Evolutionary conservation across 2,329 filamentous ascomycete genomes (phyloP).

Genomic region (Aspergillus caelatus): DNA sequence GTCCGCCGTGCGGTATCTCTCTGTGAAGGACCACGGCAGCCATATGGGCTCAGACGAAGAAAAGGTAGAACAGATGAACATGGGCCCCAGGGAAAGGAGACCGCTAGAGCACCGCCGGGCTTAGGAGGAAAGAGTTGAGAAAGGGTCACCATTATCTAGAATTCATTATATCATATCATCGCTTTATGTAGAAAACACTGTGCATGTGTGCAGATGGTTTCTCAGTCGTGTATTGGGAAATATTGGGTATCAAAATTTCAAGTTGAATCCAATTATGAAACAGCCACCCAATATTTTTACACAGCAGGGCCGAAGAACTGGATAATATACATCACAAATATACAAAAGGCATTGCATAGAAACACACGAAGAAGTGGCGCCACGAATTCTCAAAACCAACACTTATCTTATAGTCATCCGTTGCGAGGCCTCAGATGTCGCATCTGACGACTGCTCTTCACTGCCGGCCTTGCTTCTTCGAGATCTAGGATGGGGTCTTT

Average conservation of each 20-base stretch:
- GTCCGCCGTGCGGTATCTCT: neutral
- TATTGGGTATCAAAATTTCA: slow-evolving; percentile 14
- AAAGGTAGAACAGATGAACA: neutral
- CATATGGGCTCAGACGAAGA: neutral
- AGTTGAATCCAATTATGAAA: slow-evolving; percentile 14
- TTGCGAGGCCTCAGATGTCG: slow-evolving; percentile 5
- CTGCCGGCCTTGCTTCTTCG: slow-evolving; percentile 25
- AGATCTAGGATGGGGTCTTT: slow-evolving; percentile 15
- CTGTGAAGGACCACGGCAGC: neutral
- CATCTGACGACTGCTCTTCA: slow-evolving; percentile 18
- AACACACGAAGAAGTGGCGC: neutral
- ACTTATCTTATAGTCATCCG: slow-evolving; percentile 1
- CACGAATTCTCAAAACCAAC: neutral
- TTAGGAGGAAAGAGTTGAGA: neutral
- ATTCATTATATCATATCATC: neutral
- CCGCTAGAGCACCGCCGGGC: neutral
- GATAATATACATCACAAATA: neutral
- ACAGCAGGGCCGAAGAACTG: neutral
- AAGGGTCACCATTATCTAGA: neutral
- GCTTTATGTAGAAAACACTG: neutral
- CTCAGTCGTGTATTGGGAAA: neutral
- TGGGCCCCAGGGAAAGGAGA: neutral
- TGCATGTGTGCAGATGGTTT: neutral
- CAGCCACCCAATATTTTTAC: slow-evolving; percentile 17
- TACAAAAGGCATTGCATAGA: neutral